Evolutionary conservation across 148 eudicot species (phyloP).

Genomic region (Rhododendron vialii): DNA sequence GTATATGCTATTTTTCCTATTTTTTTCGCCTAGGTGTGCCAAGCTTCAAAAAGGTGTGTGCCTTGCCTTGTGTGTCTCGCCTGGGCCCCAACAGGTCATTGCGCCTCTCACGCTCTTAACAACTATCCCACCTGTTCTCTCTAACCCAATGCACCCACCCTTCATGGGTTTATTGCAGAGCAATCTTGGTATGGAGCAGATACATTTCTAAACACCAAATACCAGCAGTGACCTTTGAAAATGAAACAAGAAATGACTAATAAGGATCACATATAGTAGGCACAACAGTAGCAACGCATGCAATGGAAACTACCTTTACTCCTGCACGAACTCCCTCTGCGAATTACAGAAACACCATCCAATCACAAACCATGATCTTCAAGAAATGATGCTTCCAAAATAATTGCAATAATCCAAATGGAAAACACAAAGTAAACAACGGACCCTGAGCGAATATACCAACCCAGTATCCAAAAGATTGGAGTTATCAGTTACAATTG

Average conservation of each 20-base stretch:
- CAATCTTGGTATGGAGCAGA: not conserved
- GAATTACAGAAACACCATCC: conserved; percentile 5
- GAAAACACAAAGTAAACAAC: not conserved
- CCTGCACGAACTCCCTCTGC: conserved; percentile 82
- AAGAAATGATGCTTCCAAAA: not conserved
- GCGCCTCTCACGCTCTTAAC: too few species aligned
- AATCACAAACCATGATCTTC: not conserved
- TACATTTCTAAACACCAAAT: not conserved
- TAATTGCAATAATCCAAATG: not conserved
- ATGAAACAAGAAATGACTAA: not conserved
- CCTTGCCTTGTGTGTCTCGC: too few species aligned
- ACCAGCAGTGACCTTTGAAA: not conserved
- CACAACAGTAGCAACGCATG: conserved; percentile 55
- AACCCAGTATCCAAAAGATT: not conserved
- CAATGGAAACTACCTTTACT: conserved; percentile 62
- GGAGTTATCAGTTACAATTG: not conserved
- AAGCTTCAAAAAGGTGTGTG: too few species aligned
- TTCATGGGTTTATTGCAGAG: not conserved
- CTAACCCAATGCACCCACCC: not conserved
- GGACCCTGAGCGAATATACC: not conserved
- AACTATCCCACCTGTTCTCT: not conserved
- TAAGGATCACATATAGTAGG: conserved; percentile 52
- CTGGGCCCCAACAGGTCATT: too few species aligned
- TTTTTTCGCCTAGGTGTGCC: too few species aligned
- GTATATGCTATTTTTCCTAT: too few species aligned